Evolutionary conservation across 2,329 filamentous ascomycete genomes (phyloP).

Genomic region (Pseudogymnoascus sp.): DNA sequence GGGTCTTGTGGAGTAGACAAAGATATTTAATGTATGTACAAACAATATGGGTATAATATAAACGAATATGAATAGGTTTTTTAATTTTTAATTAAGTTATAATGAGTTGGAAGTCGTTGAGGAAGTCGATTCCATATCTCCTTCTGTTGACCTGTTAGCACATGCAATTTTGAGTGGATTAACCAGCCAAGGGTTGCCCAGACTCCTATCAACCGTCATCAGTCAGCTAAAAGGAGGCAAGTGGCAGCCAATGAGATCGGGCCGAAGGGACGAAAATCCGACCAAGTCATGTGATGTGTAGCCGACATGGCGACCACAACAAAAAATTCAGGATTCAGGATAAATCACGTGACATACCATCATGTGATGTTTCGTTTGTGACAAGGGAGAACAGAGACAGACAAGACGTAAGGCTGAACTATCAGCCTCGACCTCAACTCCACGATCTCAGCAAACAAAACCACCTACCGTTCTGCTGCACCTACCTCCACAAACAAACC

Average conservation of each 20-base stretch:
- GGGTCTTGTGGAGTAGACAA: neutral
- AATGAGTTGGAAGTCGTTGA: neutral
- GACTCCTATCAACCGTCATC: neutral
- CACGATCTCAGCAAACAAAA: neutral
- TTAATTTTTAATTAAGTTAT: neutral
- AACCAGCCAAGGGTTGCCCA: neutral
- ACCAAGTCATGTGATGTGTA: neutral
- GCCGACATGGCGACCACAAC: neutral
- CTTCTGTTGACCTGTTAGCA: neutral
- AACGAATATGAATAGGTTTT: neutral
- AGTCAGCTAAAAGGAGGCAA: neutral
- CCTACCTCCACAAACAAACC: neutral
- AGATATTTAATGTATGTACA: neutral
- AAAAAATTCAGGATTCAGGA: neutral
- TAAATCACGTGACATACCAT: neutral
- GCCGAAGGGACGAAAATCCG: neutral
- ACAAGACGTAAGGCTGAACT: neutral
- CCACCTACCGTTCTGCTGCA: neutral
- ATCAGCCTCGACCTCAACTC: slow-evolving; percentile 5
- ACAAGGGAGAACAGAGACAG: neutral
- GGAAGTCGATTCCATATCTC: neutral
- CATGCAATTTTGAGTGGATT: neutral
- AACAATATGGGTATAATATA: neutral
- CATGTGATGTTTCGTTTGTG: neutral
- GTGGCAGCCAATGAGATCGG: neutral